Evolutionary conservation across 331 rosid species (phyloP).

Genomic region (Rhamnella rubrinervis): DNA sequence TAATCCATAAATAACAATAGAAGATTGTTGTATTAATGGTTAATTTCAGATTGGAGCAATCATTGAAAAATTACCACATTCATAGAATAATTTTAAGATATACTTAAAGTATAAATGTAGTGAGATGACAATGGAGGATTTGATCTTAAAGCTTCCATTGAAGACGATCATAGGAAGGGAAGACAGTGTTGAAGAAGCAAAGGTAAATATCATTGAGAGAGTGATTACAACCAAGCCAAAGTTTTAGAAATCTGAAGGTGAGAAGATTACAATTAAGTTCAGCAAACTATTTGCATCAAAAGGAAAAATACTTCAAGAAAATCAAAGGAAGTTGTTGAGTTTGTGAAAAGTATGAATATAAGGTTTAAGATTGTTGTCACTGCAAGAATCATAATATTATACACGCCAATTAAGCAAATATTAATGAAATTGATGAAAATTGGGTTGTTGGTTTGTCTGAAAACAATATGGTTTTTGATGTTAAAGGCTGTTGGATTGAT

Average conservation of each 20-base stretch:
- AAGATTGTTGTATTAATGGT: background rate
- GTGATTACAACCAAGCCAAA: background rate
- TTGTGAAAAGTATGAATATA: background rate
- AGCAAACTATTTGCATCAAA: too few relatives aligned
- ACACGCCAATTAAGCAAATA: too few relatives aligned
- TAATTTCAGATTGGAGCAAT: background rate
- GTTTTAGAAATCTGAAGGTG: background rate
- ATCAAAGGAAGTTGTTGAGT: background rate
- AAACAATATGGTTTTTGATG: too few relatives aligned
- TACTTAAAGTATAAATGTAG: background rate
- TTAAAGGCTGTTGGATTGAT: too few relatives aligned
- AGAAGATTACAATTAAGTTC: background rate
- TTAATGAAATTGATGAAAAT: too few relatives aligned
- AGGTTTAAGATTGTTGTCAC: background rate
- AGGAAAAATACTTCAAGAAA: background rate
- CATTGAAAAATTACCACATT: background rate
- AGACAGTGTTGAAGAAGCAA: background rate
- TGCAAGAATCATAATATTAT: background rate
- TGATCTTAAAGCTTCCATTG: background rate
- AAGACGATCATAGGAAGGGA: background rate
- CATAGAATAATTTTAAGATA: background rate
- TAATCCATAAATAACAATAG: background rate
- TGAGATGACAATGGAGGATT: background rate
- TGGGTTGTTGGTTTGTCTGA: too few relatives aligned
- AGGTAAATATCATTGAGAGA: background rate